A percentile compares a stretch with the other conserved stretches of the same genome.
Conservation (phyloP, 306 rosid species). For the Casuarina equisetifolia region DNA sequence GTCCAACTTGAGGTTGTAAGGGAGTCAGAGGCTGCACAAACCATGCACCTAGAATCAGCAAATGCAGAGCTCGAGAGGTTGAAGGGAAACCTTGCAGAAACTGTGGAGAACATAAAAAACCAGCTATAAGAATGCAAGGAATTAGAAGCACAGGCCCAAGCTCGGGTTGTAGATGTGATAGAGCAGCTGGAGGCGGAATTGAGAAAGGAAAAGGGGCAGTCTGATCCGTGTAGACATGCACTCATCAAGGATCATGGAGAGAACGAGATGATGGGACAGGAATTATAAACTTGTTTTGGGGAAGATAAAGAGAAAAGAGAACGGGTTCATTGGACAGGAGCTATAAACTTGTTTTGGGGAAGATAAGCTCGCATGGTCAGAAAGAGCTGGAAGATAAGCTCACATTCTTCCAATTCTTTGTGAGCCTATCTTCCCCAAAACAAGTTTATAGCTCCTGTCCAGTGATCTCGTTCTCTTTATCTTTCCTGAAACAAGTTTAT, state of each 20-base stretch:
- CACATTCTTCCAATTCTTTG: conserved; percentile 46
- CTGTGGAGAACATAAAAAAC: conserved; percentile 62
- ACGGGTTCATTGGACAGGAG: conserved; percentile 65
- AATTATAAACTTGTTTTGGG: conserved; percentile 78
- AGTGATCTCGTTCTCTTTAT: conserved; percentile 40
- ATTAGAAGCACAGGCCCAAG: conserved; percentile 66
- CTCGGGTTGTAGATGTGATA: conserved; percentile 54
- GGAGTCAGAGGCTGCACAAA: conserved; percentile 46
- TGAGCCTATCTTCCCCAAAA: conserved; percentile 18
- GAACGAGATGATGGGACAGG: conserved; percentile 54
- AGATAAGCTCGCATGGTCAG: conserved; percentile 48
- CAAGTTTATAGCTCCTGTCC: conserved; percentile 76
- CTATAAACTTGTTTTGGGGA: conserved; percentile 47
- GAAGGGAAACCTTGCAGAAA: conserved; percentile 61
- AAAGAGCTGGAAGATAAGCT: conserved; percentile 79
- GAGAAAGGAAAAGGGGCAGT: conserved; percentile 80
- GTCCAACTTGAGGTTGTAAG: conserved; percentile 61
- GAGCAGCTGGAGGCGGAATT: conserved; percentile 86
- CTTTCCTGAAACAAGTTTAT: conserved; percentile 80
- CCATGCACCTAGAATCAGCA: conserved; percentile 43
- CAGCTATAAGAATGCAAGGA: conserved; percentile 53
- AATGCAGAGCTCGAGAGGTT: conserved; percentile 56
- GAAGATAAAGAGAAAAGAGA: conserved; percentile 73
- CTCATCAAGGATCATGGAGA: too few species aligned
- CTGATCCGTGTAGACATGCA: conserved; percentile 96